phyloP scores from a whole-genome alignment of 2,329 filamentous ascomycete species.

The Aureobasidium sp. region DNA sequence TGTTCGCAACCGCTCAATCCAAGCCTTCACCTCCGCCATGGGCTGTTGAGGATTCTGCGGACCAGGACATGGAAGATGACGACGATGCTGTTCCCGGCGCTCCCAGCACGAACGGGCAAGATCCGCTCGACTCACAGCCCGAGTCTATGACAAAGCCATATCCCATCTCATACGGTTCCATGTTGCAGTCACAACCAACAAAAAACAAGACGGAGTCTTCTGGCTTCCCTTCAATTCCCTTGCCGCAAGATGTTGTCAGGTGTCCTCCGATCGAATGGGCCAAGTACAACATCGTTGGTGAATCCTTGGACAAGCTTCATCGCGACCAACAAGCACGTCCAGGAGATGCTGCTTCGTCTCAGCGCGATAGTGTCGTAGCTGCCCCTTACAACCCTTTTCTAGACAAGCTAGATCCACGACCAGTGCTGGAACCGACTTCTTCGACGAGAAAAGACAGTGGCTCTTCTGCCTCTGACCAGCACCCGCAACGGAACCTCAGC shows the following conservation, averaged over 20 bases:
- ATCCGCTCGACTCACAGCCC: not conserved
- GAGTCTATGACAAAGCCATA: not conserved
- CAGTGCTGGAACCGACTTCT: not conserved
- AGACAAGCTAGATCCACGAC: constrained; percentile 40
- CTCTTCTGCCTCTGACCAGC: constrained; percentile 11
- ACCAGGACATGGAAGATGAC: constrained; percentile 21
- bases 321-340: constrained; percentile 68
- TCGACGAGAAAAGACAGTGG: constrained; percentile 18
- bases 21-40: constrained; percentile 23
- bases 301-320: constrained; percentile 76
- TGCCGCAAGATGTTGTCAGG: constrained; percentile 73
- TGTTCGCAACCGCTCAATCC: constrained; percentile 31
- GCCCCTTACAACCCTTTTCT: constrained; percentile 55
- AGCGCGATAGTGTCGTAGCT: constrained; percentile 46
- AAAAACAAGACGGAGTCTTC: not conserved
- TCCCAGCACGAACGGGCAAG: constrained; percentile 15
- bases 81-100: constrained; percentile 22
- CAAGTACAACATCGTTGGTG: constrained; percentile 85
- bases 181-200: constrained; percentile 17
- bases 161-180: not conserved
- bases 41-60: constrained; percentile 22
- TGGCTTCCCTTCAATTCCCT: constrained; percentile 60
- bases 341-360: constrained; percentile 23
- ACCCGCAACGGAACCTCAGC: not conserved
- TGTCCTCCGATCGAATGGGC: constrained; percentile 91